Evolutionary conservation across 2,329 filamentous ascomycete genomes (phyloP).

Genomic region (Bipolaris oryzae): DNA sequence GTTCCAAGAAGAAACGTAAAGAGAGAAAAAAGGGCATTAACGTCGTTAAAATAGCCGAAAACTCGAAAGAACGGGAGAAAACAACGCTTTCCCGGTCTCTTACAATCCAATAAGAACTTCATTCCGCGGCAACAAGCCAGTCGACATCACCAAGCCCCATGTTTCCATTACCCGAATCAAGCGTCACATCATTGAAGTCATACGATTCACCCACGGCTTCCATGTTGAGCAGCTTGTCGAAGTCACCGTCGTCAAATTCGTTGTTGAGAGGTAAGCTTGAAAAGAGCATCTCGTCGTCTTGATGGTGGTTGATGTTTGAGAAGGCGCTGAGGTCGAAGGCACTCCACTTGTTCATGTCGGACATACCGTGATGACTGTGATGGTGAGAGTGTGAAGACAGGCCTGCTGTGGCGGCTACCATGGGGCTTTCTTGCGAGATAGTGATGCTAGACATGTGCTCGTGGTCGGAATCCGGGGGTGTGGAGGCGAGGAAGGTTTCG

Average conservation of each 20-base stretch:
- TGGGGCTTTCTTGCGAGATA: conserved; percentile 32
- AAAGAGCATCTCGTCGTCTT: conserved; percentile 45
- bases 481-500: conserved; percentile 58
- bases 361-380: background rate
- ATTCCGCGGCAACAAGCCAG: conserved; percentile 24
- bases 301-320: conserved; percentile 39
- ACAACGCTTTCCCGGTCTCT: too few species aligned
- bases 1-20: background rate
- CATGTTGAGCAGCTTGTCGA: conserved; percentile 49
- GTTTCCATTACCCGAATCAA: conserved; percentile 19
- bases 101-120: conserved; percentile 18
- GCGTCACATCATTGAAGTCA: conserved; percentile 37
- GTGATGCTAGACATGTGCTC: conserved; percentile 40
- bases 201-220: conserved; percentile 49
- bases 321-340: conserved; percentile 24
- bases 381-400: background rate
- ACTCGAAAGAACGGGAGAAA: background rate
- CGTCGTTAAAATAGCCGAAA: background rate
- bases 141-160: conserved; percentile 18
- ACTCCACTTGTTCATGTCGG: conserved; percentile 30
- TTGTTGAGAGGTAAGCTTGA: conserved; percentile 44
- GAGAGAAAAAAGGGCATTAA: background rate
- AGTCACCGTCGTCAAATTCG: conserved; percentile 50
- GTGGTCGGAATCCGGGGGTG: conserved; percentile 54
- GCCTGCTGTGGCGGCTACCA: conserved; percentile 16